phyloP scores from a whole-genome alignment of 345 rosid species.

The Aurinia saxatilis region DNA sequence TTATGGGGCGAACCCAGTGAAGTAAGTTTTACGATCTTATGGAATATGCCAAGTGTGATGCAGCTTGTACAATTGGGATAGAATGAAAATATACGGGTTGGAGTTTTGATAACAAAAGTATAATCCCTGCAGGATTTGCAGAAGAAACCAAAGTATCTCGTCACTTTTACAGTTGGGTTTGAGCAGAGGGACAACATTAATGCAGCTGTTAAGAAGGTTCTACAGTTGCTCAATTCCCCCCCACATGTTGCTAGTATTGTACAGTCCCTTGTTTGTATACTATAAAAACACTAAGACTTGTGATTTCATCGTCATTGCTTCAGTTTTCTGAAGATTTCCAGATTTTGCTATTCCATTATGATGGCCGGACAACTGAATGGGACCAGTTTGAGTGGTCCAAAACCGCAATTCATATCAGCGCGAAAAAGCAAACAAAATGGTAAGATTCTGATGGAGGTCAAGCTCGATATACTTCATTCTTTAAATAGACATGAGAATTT shows the following conservation, averaged over 20 bases:
- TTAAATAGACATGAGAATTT: background rate
- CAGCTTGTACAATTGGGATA: background rate
- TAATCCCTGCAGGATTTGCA: conserved; percentile 57
- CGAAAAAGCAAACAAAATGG: conserved; percentile 86
- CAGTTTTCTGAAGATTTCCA: conserved; percentile 89
- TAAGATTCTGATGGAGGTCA: conserved; percentile 24
- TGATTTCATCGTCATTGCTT: conserved; percentile 16
- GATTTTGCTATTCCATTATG: conserved; percentile 83
- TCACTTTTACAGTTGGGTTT: conserved; percentile 80
- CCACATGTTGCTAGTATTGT: background rate
- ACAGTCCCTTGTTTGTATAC: background rate
- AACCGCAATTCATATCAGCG: conserved; percentile 69
- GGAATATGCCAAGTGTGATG: background rate
- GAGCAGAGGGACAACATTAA: conserved; percentile 62
- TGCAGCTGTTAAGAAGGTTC: conserved; percentile 75
- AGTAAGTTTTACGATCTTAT: conserved; percentile 35
- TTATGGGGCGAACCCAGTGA: conserved; percentile 96
- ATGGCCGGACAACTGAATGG: conserved; percentile 89
- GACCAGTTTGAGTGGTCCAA: conserved; percentile 88
- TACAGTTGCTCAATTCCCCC: background rate
- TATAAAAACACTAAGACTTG: conserved; percentile 19
- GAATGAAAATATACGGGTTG: background rate
- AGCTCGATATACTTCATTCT: conserved; percentile 1
- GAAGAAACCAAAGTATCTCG: conserved; percentile 75
- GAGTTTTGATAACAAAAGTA: background rate